A percentile compares a stretch with the other conserved stretches of the same genome.
phyloP scores from a whole-genome alignment of 495 filamentous ascomycete species.

The Rhizodiscina lignyota region DNA sequence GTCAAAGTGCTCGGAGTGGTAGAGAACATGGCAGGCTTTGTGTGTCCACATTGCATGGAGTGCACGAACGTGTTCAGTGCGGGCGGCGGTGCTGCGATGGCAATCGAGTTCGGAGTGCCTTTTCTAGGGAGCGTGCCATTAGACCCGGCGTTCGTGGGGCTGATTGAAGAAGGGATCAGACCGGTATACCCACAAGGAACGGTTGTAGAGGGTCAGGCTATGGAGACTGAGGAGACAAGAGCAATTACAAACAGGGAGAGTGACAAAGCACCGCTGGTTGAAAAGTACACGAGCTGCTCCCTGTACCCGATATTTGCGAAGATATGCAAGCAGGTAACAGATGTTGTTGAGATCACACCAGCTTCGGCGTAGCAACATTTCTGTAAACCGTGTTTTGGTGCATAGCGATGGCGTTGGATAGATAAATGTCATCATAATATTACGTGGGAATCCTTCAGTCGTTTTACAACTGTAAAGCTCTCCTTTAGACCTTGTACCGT shows the following conservation, averaged over 20 bases:
- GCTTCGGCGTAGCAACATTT: too few species aligned
- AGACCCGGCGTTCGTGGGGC: constrained; percentile 52
- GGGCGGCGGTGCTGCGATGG: constrained; percentile 84
- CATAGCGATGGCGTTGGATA: too few species aligned
- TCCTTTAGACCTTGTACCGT: too few species aligned
- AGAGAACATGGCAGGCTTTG: constrained; percentile 96
- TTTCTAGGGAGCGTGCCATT: constrained; percentile 84
- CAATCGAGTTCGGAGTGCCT: constrained; percentile 59
- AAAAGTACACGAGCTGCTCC: constrained; percentile 66
- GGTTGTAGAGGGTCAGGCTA: constrained; percentile 29
- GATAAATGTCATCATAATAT: too few species aligned
- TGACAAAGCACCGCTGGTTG: constrained; percentile 44
- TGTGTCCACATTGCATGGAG: constrained; percentile 88
- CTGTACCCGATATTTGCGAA: constrained; percentile 54
- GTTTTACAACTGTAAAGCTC: too few species aligned
- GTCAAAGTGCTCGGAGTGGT: constrained; percentile 75
- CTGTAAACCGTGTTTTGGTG: too few species aligned
- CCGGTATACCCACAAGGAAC: constrained; percentile 25
- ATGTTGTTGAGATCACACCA: too few species aligned
- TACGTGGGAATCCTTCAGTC: too few species aligned
- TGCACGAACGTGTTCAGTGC: constrained; percentile 83
- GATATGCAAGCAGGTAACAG: too few species aligned
- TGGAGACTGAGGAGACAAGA: constrained; percentile 20
- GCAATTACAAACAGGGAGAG: constrained; percentile 10
- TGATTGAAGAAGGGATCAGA: constrained; percentile 45